Base-by-base conservation (phyloP, 768 basidiomycete genomes). In the Tubosaeta brunneosetosa region DNA sequence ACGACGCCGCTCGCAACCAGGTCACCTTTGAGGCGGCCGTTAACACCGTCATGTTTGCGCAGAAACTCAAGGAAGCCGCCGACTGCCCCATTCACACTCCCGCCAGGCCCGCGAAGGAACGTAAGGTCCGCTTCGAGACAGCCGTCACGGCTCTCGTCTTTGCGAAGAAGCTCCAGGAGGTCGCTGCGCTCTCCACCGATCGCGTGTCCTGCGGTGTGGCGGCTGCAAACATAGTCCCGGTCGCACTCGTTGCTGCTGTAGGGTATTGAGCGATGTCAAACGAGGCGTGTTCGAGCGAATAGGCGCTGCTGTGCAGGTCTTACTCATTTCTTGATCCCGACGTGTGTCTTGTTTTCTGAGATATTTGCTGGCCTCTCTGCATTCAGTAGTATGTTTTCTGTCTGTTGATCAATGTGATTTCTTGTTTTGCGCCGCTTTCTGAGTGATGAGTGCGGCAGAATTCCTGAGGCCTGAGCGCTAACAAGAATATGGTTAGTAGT, bases 121-220 rank as follows among this genome's bases (percentile, higher is more conserved):
- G 8, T 25, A 10, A 45, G 11, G 44, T 45, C 17, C 52, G 62
- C 42, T 63, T 63, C 17, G 57, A 61, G 53, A 63, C 60, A 14
- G 62, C 53, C 6, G 62, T 63, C 34, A 59, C 51, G 16, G 62
- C 60, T 0, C 45, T 64, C 47, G 41, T 63, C 49, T 64, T 63
- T 49, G 47, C 59, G 5, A 56, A 61, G 17, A 63, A 55, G 43
- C 62, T 63, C 41, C 61, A 64, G 55, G 42, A 47, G 22, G 55
- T 60, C 19, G 59, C 46, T 19, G 56, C 56, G 25, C 55, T 51
- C 8, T 44, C 61, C 13, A 58, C 36, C 19, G 17, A 4, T 27
- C 38, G 36, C 8, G 41, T 16, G 41, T 6, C 25, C 41, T 42
- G 22, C 25, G 25, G 26, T 42, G 22, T 22, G 11, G 13, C 6